These are phyloP conservation scores for Petunia hybrid DNA, from an alignment of 305 asterid species.

Conservation along the genomic window DNA sequence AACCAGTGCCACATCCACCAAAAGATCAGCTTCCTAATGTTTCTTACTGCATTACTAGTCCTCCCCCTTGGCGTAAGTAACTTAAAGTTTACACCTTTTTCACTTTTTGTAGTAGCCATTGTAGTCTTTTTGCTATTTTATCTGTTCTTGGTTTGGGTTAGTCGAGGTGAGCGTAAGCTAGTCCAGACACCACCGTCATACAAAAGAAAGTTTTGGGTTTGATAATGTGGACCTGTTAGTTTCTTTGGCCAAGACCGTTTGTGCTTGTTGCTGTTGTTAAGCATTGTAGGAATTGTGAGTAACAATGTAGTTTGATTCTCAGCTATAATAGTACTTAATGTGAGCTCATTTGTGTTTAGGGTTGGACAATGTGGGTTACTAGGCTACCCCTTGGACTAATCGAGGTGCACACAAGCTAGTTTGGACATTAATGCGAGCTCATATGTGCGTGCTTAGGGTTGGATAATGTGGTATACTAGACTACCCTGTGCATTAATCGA, in stretches of 20 bases:
- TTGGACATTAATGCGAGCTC: not conserved
- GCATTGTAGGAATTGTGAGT: not conserved
- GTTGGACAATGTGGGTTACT: conserved; percentile 11
- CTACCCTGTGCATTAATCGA: too few species aligned
- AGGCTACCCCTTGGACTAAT: not conserved
- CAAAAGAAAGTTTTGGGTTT: not conserved
- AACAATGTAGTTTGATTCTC: not conserved
- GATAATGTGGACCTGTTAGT: not conserved
- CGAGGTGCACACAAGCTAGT: not conserved
- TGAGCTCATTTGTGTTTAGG: conserved; percentile 19
- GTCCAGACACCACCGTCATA: too few species aligned
- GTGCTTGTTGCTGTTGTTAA: not conserved
- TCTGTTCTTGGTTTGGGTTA: not conserved
- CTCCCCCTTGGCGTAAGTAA: conserved; percentile 98
- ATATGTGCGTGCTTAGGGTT: too few species aligned
- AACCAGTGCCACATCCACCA: conserved; percentile 83
- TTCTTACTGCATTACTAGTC: conserved; percentile 92
- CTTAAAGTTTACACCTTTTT: conserved; percentile 14
- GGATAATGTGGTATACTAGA: too few species aligned
- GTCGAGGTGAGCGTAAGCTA: too few species aligned
- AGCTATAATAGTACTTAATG: not conserved
- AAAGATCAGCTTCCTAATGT: conserved; percentile 96
- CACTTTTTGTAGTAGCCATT: conserved; percentile 31
- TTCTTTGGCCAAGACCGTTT: not conserved
- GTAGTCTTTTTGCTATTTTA: not conserved